Evolutionary conservation across 345 rosid genomes (phyloP), one percentile per base, ranked within the genome.

Genomic region (Rhodamnia rubescens): DNA sequence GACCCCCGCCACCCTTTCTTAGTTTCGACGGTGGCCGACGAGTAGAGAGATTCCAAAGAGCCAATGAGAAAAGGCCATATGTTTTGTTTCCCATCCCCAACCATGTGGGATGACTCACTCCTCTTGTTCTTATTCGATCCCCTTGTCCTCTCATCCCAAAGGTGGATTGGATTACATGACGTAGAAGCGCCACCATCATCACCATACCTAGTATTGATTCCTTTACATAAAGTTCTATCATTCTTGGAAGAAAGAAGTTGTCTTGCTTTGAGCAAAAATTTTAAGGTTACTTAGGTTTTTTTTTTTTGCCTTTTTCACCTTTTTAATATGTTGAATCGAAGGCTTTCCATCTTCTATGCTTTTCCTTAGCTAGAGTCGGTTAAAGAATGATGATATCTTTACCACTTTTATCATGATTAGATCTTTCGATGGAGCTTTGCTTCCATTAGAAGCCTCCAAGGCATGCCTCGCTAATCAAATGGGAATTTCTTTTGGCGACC

Each of bases 101-200:
- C 85, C 89, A 84, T 74, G 89, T 88, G 89, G 81, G 83, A 13
- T 55, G 83, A 5, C 88, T 81, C 83, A 40, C 80, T 75, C 84
- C 21, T 85, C 47, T 88, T 40, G 74, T 55, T 85, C 26, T 69
- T 81, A 58, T 74, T 87, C 87, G 53, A 21, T 36, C 74, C 12
- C 85, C 26, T 7, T 20, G n/a, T 55, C 59, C 59, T 55, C 59
- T 5, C 44, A 42, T 8, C 75, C 74, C 69, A 59, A 61, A 29
- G 32, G 51, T 49, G 51, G 51, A 29, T 18, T 0, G 42, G 74
- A 61, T 29, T 9, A 3, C 42, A 14, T 61, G 29, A 61, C 7
- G 40, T 8, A 4, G 11, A 15, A 40, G 6, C 24, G 78, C 78
- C 47, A 69, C 3, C 47, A 9, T 36, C 78, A 8, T 20, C 78